Percentiles rank a stretch among this genome's conserved stretches.
Evolutionary conservation across 1,284 basidiomycete genomes (phyloP).

Genomic region (Ustilago cynodontis): DNA sequence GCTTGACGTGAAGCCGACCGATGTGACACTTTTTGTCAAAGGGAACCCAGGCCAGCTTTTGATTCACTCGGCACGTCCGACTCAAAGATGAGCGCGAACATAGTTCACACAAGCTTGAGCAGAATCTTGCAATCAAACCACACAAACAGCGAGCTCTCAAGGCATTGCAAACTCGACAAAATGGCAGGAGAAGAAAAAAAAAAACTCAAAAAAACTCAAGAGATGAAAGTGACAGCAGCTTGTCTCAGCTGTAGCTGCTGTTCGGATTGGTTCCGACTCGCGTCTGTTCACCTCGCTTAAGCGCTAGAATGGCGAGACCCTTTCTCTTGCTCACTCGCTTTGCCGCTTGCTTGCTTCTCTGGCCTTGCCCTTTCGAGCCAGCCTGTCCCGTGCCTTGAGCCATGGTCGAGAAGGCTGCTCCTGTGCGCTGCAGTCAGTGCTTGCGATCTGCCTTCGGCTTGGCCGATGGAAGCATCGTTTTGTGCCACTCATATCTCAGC

Average conservation of each 20-base stretch:
- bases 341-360: not conserved
- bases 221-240: constrained; percentile 4
- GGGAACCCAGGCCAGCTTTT: no score
- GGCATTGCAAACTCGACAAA: no score
- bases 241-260: not conserved
- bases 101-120: no score
- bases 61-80: not conserved
- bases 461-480: not conserved
- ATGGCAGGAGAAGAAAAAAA: not conserved
- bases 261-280: constrained; percentile 10
- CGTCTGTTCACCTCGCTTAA: constrained; percentile 3
- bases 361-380: no score
- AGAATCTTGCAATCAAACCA: no score
- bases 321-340: not conserved
- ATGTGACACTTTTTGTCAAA: no score
- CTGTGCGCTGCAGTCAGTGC: no score
- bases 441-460: constrained; percentile 2
- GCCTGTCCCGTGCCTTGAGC: not conserved
- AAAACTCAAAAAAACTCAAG: no score
- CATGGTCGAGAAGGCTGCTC: not conserved
- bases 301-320: not conserved
- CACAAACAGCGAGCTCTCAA: no score
- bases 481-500: not conserved
- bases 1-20: constrained; percentile 4
- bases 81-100: no score